Percentiles rank a stretch among this genome's conserved stretches.
Conservation (phyloP, 257 asterid species). For the Anisodus tanguticus region DNA sequence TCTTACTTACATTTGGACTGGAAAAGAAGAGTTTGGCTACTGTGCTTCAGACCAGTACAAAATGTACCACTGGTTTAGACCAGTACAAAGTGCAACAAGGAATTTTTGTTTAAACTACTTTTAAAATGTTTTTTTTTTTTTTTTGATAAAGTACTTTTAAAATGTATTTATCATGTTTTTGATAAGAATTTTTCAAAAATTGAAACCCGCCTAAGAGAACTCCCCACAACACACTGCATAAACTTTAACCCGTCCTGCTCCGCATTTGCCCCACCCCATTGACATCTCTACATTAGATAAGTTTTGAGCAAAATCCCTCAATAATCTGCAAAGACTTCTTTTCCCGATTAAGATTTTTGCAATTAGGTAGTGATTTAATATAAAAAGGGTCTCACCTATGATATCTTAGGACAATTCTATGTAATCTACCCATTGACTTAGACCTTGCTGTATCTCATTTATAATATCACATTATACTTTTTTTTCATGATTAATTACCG, state of each 20-base stretch:
- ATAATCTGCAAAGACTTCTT: neutral
- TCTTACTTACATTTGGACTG: neutral
- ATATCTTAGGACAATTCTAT: neutral
- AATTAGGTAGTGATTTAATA: neutral
- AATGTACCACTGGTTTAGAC: neutral
- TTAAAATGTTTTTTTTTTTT: neutral
- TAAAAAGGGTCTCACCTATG: neutral
- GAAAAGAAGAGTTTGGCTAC: neutral
- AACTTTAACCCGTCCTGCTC: neutral
- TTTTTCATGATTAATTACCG: neutral
- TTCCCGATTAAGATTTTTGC: neutral
- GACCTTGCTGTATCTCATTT: neutral
- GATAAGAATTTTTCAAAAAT: neutral
- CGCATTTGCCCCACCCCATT: neutral
- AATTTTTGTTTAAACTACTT: neutral
- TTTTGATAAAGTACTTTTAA: neutral
- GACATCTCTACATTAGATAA: neutral
- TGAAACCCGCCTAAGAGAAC: neutral
- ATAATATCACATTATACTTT: slow-evolving; percentile 14
- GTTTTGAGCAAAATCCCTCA: neutral
- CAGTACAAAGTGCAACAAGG: neutral
- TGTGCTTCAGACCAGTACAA: neutral
- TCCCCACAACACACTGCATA: neutral
- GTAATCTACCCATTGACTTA: neutral
- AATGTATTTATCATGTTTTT: neutral